Percentiles rank a stretch among this genome's conserved stretches.
phyloP scores from a whole-genome alignment of 1,284 basidiomycete species.

The Austropuccinia psidii region DNA sequence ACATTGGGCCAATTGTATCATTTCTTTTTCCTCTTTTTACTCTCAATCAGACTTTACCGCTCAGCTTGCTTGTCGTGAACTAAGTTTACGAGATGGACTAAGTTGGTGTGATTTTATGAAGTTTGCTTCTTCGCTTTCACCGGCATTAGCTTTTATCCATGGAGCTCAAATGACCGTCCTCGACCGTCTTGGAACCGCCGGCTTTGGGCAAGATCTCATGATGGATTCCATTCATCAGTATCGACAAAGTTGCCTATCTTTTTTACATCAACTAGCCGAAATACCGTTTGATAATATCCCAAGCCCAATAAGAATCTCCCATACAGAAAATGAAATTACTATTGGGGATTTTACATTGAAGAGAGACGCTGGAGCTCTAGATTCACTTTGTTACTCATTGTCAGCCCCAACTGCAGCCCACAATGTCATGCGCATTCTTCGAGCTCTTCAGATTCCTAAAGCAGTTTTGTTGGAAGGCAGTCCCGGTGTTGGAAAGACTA shows the following conservation, averaged over 20 bases:
- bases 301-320: background rate
- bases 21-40: constrained; percentile 80
- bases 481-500: constrained; percentile 99
- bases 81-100: constrained; percentile 73
- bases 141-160: constrained; percentile 46
- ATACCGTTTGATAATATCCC: background rate
- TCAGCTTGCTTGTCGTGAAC: constrained; percentile 52
- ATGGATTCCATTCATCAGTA: constrained; percentile 9
- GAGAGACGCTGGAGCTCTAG: background rate
- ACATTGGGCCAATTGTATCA: constrained; percentile 58
- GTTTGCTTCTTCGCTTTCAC: constrained; percentile 43
- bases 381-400: constrained; percentile 60
- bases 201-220: constrained; percentile 30
- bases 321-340: background rate
- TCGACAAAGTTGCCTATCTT: background rate
- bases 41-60: constrained; percentile 59
- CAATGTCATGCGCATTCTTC: constrained; percentile 81
- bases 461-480: constrained; percentile 94
- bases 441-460: constrained; percentile 82
- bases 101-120: constrained; percentile 90
- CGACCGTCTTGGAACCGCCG: constrained; percentile 48
- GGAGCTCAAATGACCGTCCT: constrained; percentile 49
- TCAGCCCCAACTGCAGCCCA: constrained; percentile 78
- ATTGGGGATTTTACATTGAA: constrained; percentile 19
- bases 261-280: constrained; percentile 11